Base-by-base conservation (phyloP, 331 rosid species). In the Stylosanthes scabra region DNA sequence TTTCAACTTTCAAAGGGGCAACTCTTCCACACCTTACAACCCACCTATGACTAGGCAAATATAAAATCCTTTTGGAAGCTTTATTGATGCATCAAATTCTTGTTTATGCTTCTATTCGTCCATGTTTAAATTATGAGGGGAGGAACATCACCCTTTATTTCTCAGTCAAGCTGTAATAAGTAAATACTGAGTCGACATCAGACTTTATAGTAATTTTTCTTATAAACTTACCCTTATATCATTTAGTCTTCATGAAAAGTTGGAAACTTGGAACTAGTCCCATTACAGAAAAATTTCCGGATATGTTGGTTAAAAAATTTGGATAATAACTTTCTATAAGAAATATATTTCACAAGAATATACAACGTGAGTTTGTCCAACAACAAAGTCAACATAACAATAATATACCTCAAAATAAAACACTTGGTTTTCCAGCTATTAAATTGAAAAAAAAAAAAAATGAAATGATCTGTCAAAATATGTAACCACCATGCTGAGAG, bases 401-500 rank as follows among this genome's bases (percentile, higher is more conserved):
- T 28, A 65, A 5, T 65, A 40, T 51, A 52, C 28, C 52, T 39
- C 74, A 39, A 46, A 82, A 27, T 25, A 51, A 9, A 68, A 45
- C 41, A 68, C 58, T 42, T 46, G 47, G 52, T 62, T 46, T 56
- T n/a, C 13, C 56, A 42, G 40, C 41, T 63, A 42, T 29, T 40
- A 52, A 34, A 6, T 34, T 34, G 25, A 37, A 66, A 50, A 37
- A 62, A 28, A 68, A 73, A 59, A 62, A 60, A 12, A 0, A 8
- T n/a, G 40, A 47, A 39, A 72, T 37, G 54, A 69, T 39, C 58
- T 40, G 39, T 65, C 29, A 39, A 60, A 58, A 8, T 34, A 20
- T 11, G 52, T 47, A 68, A 78, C 75, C 73, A 74, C 68, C 67
- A 74, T 74, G 46, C 61, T 72, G 69, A 59, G 6, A 54, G 47